These are phyloP conservation scores for Gnomoniopsis smithogilvyi DNA, from an alignment of 2,329 filamentous ascomycete genomes.

Conservation along the genomic window DNA sequence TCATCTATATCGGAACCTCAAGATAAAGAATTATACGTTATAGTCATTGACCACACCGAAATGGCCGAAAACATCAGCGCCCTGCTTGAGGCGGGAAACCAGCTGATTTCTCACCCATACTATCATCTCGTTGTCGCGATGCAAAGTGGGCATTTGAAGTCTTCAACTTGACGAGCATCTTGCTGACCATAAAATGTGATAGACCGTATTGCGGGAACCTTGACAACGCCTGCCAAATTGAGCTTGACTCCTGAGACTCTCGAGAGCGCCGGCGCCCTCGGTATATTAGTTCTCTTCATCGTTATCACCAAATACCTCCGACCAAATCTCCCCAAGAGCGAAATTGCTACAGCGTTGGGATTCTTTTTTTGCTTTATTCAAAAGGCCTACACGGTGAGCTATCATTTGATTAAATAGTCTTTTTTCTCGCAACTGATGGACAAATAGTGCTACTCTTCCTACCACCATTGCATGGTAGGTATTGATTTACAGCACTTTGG, in stretches of 20 bases:
- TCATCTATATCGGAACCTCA: too few relatives aligned
- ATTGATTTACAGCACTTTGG: constrained; percentile 41
- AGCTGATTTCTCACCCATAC: constrained; percentile 59
- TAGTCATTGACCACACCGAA: too few relatives aligned
- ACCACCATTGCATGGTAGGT: constrained; percentile 40
- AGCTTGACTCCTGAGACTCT: too few relatives aligned
- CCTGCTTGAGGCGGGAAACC: neutral
- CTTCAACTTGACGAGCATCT: constrained; percentile 65
- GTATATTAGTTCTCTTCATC: too few relatives aligned
- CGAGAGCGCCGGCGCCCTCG: constrained; percentile 32
- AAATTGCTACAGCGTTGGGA: constrained; percentile 66
- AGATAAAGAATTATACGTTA: too few relatives aligned
- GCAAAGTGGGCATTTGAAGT: constrained; percentile 59
- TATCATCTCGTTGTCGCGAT: constrained; percentile 65
- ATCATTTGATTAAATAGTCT: too few relatives aligned
- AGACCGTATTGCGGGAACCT: constrained; percentile 60
- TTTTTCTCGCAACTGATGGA: too few relatives aligned
- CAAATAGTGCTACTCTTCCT: constrained; percentile 47
- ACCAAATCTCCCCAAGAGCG: constrained; percentile 48
- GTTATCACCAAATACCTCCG: neutral
- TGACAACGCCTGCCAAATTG: too few relatives aligned
- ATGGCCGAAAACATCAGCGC: too few relatives aligned
- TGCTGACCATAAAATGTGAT: constrained; percentile 57
- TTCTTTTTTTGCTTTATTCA: constrained; percentile 74
- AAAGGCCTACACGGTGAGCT: constrained; percentile 31